Evolutionary conservation across 2,329 filamentous ascomycete genomes (phyloP).

Genomic region (Dactylellina haptotyla): DNA sequence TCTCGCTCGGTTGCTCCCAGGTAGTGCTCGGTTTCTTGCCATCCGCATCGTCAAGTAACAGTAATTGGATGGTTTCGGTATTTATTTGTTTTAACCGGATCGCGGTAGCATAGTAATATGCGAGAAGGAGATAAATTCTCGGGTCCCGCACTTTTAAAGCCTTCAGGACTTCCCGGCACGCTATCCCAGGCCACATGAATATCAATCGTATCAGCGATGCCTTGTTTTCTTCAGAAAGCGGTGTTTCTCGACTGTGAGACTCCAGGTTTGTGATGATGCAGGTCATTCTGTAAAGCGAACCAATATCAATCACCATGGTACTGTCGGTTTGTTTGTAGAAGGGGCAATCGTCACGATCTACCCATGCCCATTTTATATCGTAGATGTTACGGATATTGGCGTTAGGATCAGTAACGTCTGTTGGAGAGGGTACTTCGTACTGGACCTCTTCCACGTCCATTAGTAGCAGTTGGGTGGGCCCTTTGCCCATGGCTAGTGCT

Average conservation of each 20-base stretch:
- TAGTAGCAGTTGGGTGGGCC: constrained; percentile 31
- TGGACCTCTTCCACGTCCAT: background rate
- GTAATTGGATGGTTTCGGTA: background rate
- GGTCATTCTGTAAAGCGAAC: constrained; percentile 18
- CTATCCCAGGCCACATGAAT: constrained; percentile 31
- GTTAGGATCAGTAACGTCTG: background rate
- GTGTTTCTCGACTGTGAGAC: background rate
- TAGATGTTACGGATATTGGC: constrained; percentile 14
- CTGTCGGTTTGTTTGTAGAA: constrained; percentile 19
- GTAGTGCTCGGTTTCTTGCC: background rate
- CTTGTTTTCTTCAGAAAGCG: background rate
- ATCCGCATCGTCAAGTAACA: background rate
- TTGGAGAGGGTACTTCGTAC: background rate
- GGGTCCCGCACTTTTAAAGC: constrained; percentile 20
- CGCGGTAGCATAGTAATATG: constrained; percentile 31
- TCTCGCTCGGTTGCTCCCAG: background rate
- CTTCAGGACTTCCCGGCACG: constrained; percentile 18
- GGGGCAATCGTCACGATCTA: constrained; percentile 14
- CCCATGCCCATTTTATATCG: constrained; percentile 12
- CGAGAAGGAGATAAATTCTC: constrained; percentile 35
- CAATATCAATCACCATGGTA: constrained; percentile 22
- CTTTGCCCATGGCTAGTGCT: constrained; percentile 54
- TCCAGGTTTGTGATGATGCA: constrained; percentile 25
- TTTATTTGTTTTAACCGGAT: constrained; percentile 28
- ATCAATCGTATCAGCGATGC: constrained; percentile 25